Conservation (phyloP, 2,329 filamentous ascomycete genomes). For the Talaromyces rugulosus region DNA sequence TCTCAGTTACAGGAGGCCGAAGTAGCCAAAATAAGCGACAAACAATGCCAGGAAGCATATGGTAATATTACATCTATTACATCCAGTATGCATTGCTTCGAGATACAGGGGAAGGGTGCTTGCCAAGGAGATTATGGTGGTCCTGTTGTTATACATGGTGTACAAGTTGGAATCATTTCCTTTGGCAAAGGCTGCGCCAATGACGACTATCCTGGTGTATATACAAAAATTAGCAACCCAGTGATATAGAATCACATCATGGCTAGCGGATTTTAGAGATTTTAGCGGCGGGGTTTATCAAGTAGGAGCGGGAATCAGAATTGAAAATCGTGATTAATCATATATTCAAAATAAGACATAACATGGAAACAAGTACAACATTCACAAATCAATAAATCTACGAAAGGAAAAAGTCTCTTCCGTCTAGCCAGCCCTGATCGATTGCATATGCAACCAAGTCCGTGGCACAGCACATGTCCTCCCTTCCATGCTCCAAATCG, state of each 20-base stretch:
- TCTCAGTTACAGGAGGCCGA: too few species aligned
- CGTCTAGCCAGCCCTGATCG: conserved; percentile 37
- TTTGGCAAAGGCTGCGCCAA: neutral
- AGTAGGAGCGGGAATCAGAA: too few species aligned
- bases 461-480: conserved; percentile 40
- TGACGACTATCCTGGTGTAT: neutral
- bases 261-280: too few species aligned
- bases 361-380: neutral
- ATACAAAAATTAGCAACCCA: neutral
- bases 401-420: conserved; percentile 33
- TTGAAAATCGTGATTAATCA: neutral
- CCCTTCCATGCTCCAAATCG: conserved; percentile 34
- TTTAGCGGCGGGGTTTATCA: too few species aligned
- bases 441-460: conserved; percentile 42
- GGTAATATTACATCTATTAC: too few species aligned
- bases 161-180: neutral
- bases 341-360: neutral
- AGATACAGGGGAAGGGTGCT: too few species aligned
- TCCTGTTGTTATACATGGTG: neutral
- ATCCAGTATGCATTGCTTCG: too few species aligned
- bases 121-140: neutral
- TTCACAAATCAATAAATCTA: neutral
- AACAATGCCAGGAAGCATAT: too few species aligned
- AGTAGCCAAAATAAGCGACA: too few species aligned
- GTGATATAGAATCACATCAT: too few species aligned